Base-by-base conservation (phyloP, 2,329 filamentous ascomycete species). In the Zymoseptoria pseudotritici region DNA sequence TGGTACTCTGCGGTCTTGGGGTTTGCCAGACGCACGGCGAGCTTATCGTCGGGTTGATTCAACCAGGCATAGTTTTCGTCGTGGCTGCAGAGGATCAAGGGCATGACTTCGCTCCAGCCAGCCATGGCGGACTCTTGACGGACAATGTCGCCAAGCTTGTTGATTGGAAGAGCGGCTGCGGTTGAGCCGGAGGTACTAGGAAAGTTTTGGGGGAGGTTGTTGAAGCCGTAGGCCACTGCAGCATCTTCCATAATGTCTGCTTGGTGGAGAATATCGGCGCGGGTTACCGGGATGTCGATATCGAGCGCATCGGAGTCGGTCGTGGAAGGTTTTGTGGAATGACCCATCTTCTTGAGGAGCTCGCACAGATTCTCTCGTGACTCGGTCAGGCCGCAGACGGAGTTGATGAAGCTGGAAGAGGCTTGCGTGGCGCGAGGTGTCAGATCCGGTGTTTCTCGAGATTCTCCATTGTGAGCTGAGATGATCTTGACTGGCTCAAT, bases 201-300 rank as follows among this genome's bases (percentile, higher is more conserved):
- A 71, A 93, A 91, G 54, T 88, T 86, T 56, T 91, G 87, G 1
- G 93, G 92, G 19, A 99, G 86, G 64, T 89, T 91, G 82, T 99
- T 99, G 83, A 96, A 99, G 66, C 95, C 94, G 75, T 97, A 97
- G 57, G 91, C 91, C 65, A 99, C 94, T 50, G 91, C 94, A 20
- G 95, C 87, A 73, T 99, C 95, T 78, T 99, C 94, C 93, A 99
- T 99, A 67, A 99, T 90, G 73, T 99, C 94, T 69, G 91, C 95
- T 72, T 97, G 89, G 76, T 99, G 94, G 31, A 99, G 86, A 50
- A 99, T 88, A 74, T 99, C 94, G 54, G 94, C 93, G 63, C 94
- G 86, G 53, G 92, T 97, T 31, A 92, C 85, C 8, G 94, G 94
- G 22, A 97, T 84, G 42, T 87, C 83, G 26, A 97, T 86, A 70